Evolutionary conservation across 495 filamentous ascomycete species (phyloP), one percentile per base, ranked within the genome.

Genomic region (Poronia punctata): DNA sequence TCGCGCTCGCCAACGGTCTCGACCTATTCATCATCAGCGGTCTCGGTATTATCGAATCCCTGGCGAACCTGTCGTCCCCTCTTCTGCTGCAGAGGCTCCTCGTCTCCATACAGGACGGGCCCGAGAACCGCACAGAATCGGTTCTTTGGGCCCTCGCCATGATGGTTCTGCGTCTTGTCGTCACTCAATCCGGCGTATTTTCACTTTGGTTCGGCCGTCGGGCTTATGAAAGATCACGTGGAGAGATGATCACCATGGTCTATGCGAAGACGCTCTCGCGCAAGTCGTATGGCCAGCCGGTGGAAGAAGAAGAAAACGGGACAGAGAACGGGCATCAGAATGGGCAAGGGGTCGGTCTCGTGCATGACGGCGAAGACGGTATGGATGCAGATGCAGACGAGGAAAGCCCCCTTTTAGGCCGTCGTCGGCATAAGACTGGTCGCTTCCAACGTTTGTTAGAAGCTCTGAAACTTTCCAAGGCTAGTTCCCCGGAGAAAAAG

Each of bases 231-330:
- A 67, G 86, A 35, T 84, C 82, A 4, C 66, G 86, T 29, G 86
- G 86, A 7, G 86, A 89, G 54, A 79, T 90, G 78, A 81, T 93
- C 35, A 90, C 85, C 39, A 88, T 87, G 76, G 67, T 92, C 18
- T 88, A 88, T 41, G 85, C 88, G 54, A 93, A 93, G 61, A 86
- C 84, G 0, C 60, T 92, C 7, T 74, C 77, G 4, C 66, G 86
- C 22, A 89, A 90, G 60, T 74, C 85, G 1, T 72, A 84, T 39
- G 55, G 55, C 12, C 52, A 53, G 22, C 52, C 35, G 18, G 45
- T 40, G 29, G 47, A 53, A 16, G 17, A 53, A 24, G 39, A 15
- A 8, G 43, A 50, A 12, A 8, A 45, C 36, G 20, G 32, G 8
- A 27, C 48, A 45, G 48, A 63, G 25, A 56, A 64, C 25, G 57